Evolutionary conservation across 1,284 basidiomycete genomes (phyloP), one percentile per base, ranked within the genome.

Genomic region (Cryptococcus amylolentus): DNA sequence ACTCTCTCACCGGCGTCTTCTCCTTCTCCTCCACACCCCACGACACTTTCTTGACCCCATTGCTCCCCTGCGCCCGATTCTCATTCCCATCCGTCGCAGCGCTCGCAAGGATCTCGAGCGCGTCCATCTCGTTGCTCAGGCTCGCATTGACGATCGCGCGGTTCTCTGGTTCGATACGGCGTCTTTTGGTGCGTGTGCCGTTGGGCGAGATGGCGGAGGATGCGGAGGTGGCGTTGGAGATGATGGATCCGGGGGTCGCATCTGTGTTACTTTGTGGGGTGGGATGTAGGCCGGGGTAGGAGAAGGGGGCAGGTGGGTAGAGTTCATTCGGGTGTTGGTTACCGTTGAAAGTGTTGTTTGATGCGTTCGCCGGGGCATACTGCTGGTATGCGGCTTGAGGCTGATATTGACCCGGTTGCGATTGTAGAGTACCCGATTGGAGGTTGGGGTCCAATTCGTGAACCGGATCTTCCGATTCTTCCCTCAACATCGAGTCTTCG

Each of bases 81-180:
- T 57, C 56, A 38, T 68, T 65, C 3, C 64, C 66, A 42, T 71
- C 71, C 2, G 71, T 75, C 2, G 76, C 75, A 0, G 77, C 76
- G 58, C 74, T 69, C 27, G 76, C 77, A 27, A 78, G 64, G 12
- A 78, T 76, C 51, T 75, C 71, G 35, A 78, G 61, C 5, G 77
- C 77, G 54, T 78, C 77, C 53, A 71, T 75, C 65, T 78, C 77
- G 51, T 78, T 78, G 55, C 68, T 70, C 61, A 78, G 72, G 52
- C 69, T 74, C 7, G 75, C 75, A 28, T 73, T 70, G 20, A 77
- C 72, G 51, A 78, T 76, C 14, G 68, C 63, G 12, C 71, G 56
- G 37, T 70, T 68, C 26, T 56, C 56, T 48, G 53, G 48, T 2
- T 61, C 56, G 23, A 57, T 60, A 41, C 46, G 58, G 28, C 56